Evolutionary conservation across 1,284 basidiomycete genomes (phyloP).

Genomic region (Leccinum subrobustum): DNA sequence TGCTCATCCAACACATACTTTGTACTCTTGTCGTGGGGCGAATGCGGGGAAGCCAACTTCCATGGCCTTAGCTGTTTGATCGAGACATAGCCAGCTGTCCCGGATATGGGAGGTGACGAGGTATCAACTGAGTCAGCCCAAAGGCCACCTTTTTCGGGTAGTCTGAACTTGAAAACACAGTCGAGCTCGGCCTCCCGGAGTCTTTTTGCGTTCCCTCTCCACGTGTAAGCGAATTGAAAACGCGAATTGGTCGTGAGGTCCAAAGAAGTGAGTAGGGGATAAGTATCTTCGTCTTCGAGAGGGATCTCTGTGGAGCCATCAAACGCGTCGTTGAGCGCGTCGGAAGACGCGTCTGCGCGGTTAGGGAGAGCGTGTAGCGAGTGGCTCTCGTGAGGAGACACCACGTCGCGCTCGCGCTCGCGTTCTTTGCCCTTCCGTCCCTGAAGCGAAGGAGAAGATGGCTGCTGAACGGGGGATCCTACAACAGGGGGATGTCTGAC

Average conservation of each 20-base stretch:
- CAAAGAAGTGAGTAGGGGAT: slow-evolving; percentile 17
- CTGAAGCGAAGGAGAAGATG: neutral
- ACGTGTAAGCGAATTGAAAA: slow-evolving; percentile 25
- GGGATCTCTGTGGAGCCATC: slow-evolving; percentile 15
- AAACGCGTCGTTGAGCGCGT: slow-evolving; percentile 10
- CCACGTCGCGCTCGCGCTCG: slow-evolving; percentile 8
- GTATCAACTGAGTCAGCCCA: slow-evolving; percentile 2
- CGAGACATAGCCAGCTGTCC: slow-evolving; percentile 15
- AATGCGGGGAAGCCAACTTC: slow-evolving; percentile 14
- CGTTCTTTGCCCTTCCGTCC: slow-evolving; percentile 25
- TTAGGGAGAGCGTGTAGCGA: neutral
- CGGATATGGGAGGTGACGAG: slow-evolving; percentile 6
- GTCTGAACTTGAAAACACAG: slow-evolving; percentile 3
- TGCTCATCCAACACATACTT: neutral
- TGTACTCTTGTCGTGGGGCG: neutral
- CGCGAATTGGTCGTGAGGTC: slow-evolving; percentile 23
- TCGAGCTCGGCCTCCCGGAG: slow-evolving; percentile 13
- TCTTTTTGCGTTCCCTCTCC: slow-evolving; percentile 18
- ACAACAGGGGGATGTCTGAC: neutral
- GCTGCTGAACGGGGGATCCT: neutral
- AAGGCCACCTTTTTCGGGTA: slow-evolving; percentile 5
- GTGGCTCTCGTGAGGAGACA: slow-evolving; percentile 2
- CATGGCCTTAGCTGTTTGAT: slow-evolving; percentile 15
- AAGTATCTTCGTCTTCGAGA: slow-evolving; percentile 17
- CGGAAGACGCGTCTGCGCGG: neutral